Evolutionary conservation across 2,329 filamentous ascomycete species (phyloP), one percentile per base, ranked within the genome.

Genomic region (Geoglossum cookeanum): DNA sequence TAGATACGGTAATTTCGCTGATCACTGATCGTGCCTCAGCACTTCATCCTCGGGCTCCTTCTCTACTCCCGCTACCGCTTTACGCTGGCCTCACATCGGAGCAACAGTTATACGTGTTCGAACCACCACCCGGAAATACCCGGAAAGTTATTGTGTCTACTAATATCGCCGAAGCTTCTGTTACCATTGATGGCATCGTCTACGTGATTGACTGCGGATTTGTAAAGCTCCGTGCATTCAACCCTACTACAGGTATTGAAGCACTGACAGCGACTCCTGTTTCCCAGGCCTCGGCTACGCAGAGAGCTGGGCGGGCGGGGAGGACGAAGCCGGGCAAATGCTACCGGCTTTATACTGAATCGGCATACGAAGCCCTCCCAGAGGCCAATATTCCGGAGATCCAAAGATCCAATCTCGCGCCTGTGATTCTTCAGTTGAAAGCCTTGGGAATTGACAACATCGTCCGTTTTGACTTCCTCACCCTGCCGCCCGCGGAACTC

Each of bases 391-490:
- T 87, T 1, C 92, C 92, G 0, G 92, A 98, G 68, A 89, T 97
- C 35, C 90, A 96, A 65, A 80, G 92, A 55, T 90, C 87, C 1
- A 94, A 97, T 65, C 77, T 98, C 27, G 89, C 91, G 0, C 87
- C 89, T 0, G 82, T 89, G 1, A 79, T 97, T 44, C 75, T 98
- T 48, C 91, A 97, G 65, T 80, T 98, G 44, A 95, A 97, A 70
- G 91, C 92, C 1, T 75, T 98, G 1, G 92, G 92, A 0, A 94
- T 97, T 62, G 90, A 96, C 68, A 97, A 98, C 63, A 83, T 97
- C 37, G 80, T 88, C 4, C 83, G 88, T 3, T 98, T 97, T 68
- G 83, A 90, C 64, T 98, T 91, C 66, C 72, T 96, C 55, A 91
- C 87, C 2, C 75, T 88, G 2, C 92, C 92, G 9, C 89, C 92